A percentile compares a stretch with the other conserved stretches of the same genome.
These are phyloP conservation scores for Paramecium primaurelia DNA, from an alignment of 73 alveolate genomes.

Conservation along the genomic window DNA sequence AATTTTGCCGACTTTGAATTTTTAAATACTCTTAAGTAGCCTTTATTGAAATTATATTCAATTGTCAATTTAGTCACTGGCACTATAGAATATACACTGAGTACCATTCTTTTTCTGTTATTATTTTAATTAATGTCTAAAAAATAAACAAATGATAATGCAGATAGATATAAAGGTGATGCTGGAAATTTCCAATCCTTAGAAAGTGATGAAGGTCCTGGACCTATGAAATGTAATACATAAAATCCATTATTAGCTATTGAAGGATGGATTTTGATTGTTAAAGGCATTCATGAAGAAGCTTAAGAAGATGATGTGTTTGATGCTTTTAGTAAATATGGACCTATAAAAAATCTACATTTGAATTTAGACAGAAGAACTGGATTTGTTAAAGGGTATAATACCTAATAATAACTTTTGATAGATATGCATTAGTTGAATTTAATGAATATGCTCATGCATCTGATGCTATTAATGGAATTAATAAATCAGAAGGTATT, in stretches of 20 bases:
- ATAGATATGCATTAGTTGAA: constrained; percentile 80
- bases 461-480: constrained; percentile 70
- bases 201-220: constrained; percentile 57
- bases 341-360: constrained; percentile 79
- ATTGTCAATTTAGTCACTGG: not conserved
- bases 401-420: not conserved
- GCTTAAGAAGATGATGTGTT: constrained; percentile 82
- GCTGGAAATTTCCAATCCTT: constrained; percentile 44
- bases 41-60: not conserved
- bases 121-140: constrained; percentile 15
- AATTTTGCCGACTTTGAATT: not conserved
- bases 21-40: not conserved
- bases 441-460: constrained; percentile 74
- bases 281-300: constrained; percentile 85
- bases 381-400: constrained; percentile 77
- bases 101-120: not conserved
- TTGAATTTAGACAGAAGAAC: constrained; percentile 84
- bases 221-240: constrained; percentile 41
- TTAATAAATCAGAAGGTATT: constrained; percentile 52
- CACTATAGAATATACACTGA: not conserved
- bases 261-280: constrained; percentile 78
- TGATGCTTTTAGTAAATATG: constrained; percentile 80
- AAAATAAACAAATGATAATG: not conserved
- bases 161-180: constrained; percentile 60
- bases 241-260: constrained; percentile 53